phyloP scores from a whole-genome alignment of 2,329 filamentous ascomycete genomes.

The Verticillium nonalfalfae region DNA sequence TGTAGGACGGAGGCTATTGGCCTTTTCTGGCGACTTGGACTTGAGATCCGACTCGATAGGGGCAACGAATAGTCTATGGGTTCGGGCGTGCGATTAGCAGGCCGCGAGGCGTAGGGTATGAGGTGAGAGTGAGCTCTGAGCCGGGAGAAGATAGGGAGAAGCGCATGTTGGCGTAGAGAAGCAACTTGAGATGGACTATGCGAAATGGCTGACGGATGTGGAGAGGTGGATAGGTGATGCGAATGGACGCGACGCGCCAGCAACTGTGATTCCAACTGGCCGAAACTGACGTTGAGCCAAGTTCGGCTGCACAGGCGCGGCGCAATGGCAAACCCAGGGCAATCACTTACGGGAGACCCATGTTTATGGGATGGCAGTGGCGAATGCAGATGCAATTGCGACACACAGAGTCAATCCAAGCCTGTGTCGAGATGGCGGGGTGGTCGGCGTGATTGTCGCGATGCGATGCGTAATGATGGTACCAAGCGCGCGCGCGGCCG shows the following conservation, averaged over 20 bases:
- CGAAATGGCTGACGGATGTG: neutral
- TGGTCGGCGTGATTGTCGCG: neutral
- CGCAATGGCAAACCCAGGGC: slow-evolving; percentile 2
- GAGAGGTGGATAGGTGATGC: slow-evolving; percentile 1
- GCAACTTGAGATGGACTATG: neutral
- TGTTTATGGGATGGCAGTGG: slow-evolving; percentile 10
- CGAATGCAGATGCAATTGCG: neutral
- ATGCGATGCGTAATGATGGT: neutral
- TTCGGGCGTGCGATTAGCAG: neutral
- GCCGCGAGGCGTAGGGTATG: neutral
- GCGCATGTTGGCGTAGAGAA: neutral
- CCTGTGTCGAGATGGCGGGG: neutral
- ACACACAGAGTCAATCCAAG: neutral
- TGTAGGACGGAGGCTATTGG: slow-evolving; percentile 15
- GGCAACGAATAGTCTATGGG: slow-evolving; percentile 36
- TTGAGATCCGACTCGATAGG: slow-evolving; percentile 37
- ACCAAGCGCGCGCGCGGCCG: neutral
- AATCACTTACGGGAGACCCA: slow-evolving; percentile 42
- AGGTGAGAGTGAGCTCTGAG: neutral
- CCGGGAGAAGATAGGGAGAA: neutral
- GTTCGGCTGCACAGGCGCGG: slow-evolving; percentile 4
- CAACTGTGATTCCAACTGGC: slow-evolving; percentile 3
- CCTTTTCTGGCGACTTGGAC: slow-evolving; percentile 22
- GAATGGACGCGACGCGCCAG: slow-evolving; percentile 2
- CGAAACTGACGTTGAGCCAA: slow-evolving; percentile 9